Conservation (phyloP, 139 green algal genomes). For the Coccomyxa sp. region DNA sequence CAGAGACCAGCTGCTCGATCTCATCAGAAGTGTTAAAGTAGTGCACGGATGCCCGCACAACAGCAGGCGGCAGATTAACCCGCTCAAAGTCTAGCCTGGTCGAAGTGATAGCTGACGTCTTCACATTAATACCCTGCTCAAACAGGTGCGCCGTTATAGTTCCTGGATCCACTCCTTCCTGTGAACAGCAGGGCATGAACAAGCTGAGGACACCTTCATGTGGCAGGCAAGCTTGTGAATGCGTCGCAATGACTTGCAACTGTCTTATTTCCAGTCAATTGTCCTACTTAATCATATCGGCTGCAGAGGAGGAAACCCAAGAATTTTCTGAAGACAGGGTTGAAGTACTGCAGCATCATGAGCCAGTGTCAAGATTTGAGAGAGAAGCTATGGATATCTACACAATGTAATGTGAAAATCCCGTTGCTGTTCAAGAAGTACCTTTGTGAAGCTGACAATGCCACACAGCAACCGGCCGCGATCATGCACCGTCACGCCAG, state of each 20-base stretch:
- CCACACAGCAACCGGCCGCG: conserved; percentile 47
- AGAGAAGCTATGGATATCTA: background rate
- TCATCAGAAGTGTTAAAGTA: conserved; percentile 65
- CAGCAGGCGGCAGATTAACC: conserved; percentile 19
- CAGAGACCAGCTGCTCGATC: conserved; percentile 31
- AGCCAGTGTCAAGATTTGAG: background rate
- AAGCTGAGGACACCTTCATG: background rate
- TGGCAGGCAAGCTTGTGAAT: background rate
- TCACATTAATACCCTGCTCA: conserved; percentile 36
- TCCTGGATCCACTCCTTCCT: conserved; percentile 11
- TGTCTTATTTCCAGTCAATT: background rate
- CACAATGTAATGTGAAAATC: background rate
- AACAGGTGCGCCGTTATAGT: conserved; percentile 16
- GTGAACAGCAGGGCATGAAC: background rate
- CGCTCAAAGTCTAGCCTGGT: conserved; percentile 51
- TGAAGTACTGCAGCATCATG: background rate
- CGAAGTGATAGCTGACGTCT: conserved; percentile 33
- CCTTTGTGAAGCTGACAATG: conserved; percentile 62
- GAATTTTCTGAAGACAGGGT: background rate
- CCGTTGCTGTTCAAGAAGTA: background rate
- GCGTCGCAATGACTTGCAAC: background rate
- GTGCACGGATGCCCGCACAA: conserved; percentile 57
- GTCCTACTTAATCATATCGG: background rate
- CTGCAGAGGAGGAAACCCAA: too few relatives aligned
- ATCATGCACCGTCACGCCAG: conserved; percentile 41